Conservation (phyloP, 495 filamentous ascomycete genomes). For the Articulospora tetracladia region DNA sequence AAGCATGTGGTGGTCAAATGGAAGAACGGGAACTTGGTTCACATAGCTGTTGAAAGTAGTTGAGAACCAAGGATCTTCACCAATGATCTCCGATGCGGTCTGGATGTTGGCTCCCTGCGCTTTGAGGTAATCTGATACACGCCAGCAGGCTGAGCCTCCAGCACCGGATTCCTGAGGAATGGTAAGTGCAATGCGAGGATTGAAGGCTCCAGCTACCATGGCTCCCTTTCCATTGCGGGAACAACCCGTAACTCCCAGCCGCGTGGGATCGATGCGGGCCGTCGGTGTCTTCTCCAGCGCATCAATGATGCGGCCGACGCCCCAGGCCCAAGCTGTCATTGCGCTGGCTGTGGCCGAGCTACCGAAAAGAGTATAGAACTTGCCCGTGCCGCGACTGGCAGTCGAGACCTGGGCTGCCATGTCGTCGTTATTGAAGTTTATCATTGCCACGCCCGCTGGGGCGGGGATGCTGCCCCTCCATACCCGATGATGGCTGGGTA, state of each 20-base stretch:
- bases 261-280: conserved; percentile 41
- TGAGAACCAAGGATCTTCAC: conserved; percentile 51
- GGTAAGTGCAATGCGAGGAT: conserved; percentile 46
- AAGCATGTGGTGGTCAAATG: conserved; percentile 48
- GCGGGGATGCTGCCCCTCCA: conserved; percentile 44
- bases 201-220: conserved; percentile 46
- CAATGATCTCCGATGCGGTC: conserved; percentile 43
- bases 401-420: conserved; percentile 38
- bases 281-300: conserved; percentile 38
- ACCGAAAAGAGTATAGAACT: conserved; percentile 48
- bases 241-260: conserved; percentile 48
- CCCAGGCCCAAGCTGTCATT: conserved; percentile 49
- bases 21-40: conserved; percentile 34
- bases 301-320: conserved; percentile 48
- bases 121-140: conserved; percentile 40
- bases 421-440: conserved; percentile 46
- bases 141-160: conserved; percentile 48
- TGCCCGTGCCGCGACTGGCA: conserved; percentile 37
- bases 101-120: conserved; percentile 44
- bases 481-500: conserved; percentile 46
- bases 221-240: conserved; percentile 53
- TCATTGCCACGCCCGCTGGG: conserved; percentile 39
- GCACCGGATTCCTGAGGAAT: conserved; percentile 49
- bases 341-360: conserved; percentile 42
- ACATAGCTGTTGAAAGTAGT: conserved; percentile 37